Conservation (phyloP, 306 rosid genomes). For the Quercus variabilis region DNA sequence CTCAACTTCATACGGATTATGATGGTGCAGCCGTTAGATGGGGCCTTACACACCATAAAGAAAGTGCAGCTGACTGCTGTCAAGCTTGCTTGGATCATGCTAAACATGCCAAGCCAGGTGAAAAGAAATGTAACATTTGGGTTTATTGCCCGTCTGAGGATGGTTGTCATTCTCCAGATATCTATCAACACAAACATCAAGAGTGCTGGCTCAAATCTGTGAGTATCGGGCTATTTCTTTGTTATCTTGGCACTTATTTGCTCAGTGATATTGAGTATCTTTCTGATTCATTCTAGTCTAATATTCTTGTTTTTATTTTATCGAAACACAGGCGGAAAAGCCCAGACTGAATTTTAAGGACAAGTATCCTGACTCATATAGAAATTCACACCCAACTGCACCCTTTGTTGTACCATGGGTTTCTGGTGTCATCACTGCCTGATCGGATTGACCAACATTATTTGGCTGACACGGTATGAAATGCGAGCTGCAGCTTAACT, state of each 20-base stretch:
- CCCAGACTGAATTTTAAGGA: slow-evolving; percentile 70
- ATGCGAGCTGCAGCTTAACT: slow-evolving; percentile 5
- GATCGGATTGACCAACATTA: slow-evolving; percentile 13
- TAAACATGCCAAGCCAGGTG: slow-evolving; percentile 57
- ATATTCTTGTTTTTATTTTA: slow-evolving; percentile 3
- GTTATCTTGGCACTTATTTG: not conserved
- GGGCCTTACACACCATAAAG: slow-evolving; percentile 94
- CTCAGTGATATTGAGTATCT: not conserved
- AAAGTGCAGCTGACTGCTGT: slow-evolving; percentile 97
- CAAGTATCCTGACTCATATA: slow-evolving; percentile 67
- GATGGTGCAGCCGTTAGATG: slow-evolving; percentile 87
- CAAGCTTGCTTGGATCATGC: slow-evolving; percentile 94
- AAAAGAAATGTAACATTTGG: slow-evolving; percentile 83
- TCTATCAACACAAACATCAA: slow-evolving; percentile 70
- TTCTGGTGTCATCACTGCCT: slow-evolving; percentile 53
- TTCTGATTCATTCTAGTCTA: slow-evolving; percentile 10
- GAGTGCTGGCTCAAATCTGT: slow-evolving; percentile 98
- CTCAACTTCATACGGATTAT: slow-evolving; percentile 82
- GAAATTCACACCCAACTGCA: slow-evolving; percentile 57
- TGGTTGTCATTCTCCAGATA: slow-evolving; percentile 93
- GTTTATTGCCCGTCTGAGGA: slow-evolving; percentile 87
- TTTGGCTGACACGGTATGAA: not conserved
- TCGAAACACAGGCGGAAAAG: slow-evolving; percentile 62
- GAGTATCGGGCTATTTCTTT: slow-evolving; percentile 27
- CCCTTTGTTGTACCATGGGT: slow-evolving; percentile 83